phyloP scores from a whole-genome alignment of 129 eudicot species.

The Flaveria sonorensis region DNA sequence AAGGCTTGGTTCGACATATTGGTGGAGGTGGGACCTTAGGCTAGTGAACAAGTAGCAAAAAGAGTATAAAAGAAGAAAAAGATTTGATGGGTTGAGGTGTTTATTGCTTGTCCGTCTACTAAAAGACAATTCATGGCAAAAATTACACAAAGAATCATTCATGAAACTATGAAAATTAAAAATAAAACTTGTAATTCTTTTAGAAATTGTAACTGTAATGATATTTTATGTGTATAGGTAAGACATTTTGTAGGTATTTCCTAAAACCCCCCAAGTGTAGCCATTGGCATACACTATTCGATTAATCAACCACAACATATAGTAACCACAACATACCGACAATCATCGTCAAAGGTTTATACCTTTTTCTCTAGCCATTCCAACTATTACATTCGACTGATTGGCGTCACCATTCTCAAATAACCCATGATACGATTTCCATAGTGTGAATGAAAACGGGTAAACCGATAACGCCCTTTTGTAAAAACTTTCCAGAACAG shows the following conservation, averaged over 20 bases:
- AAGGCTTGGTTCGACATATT: too few relatives aligned
- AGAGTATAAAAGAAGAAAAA: too few relatives aligned
- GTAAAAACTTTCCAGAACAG: constrained; percentile 49
- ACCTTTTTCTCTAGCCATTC: constrained; percentile 60
- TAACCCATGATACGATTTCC: constrained; percentile 54
- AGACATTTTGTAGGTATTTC: background rate
- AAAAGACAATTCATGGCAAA: too few relatives aligned
- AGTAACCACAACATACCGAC: constrained; percentile 5
- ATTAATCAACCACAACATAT: background rate
- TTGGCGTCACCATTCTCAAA: constrained; percentile 13
- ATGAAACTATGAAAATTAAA: too few relatives aligned
- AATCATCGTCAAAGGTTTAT: constrained; percentile 35
- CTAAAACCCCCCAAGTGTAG: background rate
- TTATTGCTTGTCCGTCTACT: too few relatives aligned
- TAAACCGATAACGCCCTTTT: constrained; percentile 58
- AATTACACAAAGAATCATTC: too few relatives aligned
- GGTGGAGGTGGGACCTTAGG: too few relatives aligned
- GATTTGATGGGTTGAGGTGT: too few relatives aligned
- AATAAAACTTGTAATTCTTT: too few relatives aligned
- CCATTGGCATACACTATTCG: background rate
- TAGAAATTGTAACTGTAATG: too few relatives aligned
- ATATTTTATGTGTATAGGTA: background rate
- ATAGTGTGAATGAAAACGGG: constrained; percentile 59
- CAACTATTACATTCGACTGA: constrained; percentile 33
- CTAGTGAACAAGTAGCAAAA: too few relatives aligned